A percentile compares a stretch with the other conserved stretches of the same genome.
Conservation (phyloP, 2,329 filamentous ascomycete genomes). For the Colletotrichum siamense region DNA sequence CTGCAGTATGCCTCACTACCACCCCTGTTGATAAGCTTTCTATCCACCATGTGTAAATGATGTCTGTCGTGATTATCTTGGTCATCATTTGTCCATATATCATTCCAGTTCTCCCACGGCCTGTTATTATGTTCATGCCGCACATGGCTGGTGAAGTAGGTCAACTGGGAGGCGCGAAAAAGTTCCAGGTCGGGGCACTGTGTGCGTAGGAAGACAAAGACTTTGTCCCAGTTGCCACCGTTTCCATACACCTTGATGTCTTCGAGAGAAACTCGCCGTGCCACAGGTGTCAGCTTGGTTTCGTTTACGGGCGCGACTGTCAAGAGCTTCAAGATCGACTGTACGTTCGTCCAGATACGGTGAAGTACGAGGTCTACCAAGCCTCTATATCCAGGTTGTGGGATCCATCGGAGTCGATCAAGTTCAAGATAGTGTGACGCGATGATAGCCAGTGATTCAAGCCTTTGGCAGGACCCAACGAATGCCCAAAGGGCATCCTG, state of each 20-base stretch:
- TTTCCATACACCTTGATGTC: not conserved
- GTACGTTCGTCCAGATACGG: not conserved
- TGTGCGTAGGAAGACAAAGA: not conserved
- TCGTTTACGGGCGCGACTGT: not conserved
- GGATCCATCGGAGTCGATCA: not conserved
- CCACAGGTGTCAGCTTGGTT: not conserved
- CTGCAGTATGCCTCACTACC: not conserved
- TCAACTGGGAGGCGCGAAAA: not conserved
- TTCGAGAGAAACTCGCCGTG: not conserved
- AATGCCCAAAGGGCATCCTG: not conserved
- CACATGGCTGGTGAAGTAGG: not conserved
- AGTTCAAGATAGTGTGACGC: conserved; percentile 1
- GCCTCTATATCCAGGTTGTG: not conserved
- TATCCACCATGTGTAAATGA: not conserved
- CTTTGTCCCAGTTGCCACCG: not conserved
- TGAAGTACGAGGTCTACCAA: not conserved
- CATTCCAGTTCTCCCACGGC: not conserved
- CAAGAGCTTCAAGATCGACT: not conserved
- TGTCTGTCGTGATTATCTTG: not conserved
- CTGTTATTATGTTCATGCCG: not conserved
- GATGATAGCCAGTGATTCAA: not conserved
- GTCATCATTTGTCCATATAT: not conserved
- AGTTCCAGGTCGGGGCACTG: not conserved
- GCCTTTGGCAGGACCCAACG: not conserved
- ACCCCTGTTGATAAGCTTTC: not conserved